A percentile compares a stretch with the other conserved stretches of the same genome.
phyloP scores from a whole-genome alignment of 2,329 filamentous ascomycete genomes.

The Hymenoscyphus scutula region DNA sequence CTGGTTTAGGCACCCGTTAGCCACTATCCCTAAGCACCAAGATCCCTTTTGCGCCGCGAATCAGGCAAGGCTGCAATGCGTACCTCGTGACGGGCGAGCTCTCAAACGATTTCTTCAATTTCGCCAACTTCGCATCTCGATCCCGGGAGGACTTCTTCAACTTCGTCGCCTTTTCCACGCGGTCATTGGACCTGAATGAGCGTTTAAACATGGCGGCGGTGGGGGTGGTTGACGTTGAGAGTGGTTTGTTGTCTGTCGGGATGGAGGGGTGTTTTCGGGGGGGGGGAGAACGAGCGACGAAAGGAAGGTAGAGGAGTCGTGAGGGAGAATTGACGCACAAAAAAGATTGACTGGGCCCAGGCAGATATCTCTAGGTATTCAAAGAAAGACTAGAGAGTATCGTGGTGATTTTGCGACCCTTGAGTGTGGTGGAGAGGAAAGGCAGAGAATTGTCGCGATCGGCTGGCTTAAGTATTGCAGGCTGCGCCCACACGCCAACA shows the following conservation, averaged over 20 bases:
- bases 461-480: not conserved
- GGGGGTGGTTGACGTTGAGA: slow-evolving; percentile 25
- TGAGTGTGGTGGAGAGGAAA: slow-evolving; percentile 37
- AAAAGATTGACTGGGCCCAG: slow-evolving; percentile 39
- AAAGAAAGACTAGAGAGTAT: slow-evolving; percentile 39
- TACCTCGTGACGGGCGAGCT: slow-evolving; percentile 51
- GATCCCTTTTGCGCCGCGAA: slow-evolving; percentile 17
- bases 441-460: slow-evolving; percentile 15
- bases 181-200: slow-evolving; percentile 80
- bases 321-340: slow-evolving; percentile 37
- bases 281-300: slow-evolving; percentile 37
- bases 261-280: slow-evolving; percentile 21
- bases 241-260: slow-evolving; percentile 20
- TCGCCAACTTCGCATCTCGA: slow-evolving; percentile 69
- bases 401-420: slow-evolving; percentile 37
- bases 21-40: slow-evolving; percentile 15
- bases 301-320: slow-evolving; percentile 33
- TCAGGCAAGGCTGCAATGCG: slow-evolving; percentile 15
- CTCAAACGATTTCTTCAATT: slow-evolving; percentile 81
- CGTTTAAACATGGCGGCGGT: slow-evolving; percentile 80
- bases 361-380: slow-evolving; percentile 38
- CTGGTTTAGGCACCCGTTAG: slow-evolving; percentile 38
- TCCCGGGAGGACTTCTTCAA: slow-evolving; percentile 77
- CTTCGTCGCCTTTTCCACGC: slow-evolving; percentile 85
- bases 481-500: not conserved